Percentiles rank a stretch among this genome's conserved stretches.
phyloP scores from a whole-genome alignment of 179 eudicot species.

The Spergularia azorica region DNA sequence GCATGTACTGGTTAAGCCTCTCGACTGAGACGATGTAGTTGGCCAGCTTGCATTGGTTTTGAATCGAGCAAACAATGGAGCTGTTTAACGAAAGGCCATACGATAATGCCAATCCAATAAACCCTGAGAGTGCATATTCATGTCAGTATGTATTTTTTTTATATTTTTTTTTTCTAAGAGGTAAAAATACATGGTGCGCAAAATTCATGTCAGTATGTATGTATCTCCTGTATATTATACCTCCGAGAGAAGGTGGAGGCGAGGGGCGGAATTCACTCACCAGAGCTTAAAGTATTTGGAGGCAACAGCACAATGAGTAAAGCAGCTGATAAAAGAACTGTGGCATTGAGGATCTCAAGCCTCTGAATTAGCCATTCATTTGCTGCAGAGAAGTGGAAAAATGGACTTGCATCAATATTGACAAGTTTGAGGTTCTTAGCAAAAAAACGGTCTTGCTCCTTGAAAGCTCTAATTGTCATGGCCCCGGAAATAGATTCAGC shows the following conservation, averaged over 20 bases:
- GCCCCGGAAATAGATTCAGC: constrained; percentile 75
- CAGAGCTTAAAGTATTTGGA: constrained; percentile 64
- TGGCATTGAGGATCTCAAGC: constrained; percentile 61
- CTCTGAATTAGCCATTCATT: constrained; percentile 82
- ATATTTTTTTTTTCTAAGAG: too few relatives aligned
- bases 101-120: constrained; percentile 73
- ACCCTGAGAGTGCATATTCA: constrained; percentile 36
- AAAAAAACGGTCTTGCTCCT: constrained; percentile 68
- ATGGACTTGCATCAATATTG: constrained; percentile 69
- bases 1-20: constrained; percentile 76
- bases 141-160: too few relatives aligned
- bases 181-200: too few relatives aligned
- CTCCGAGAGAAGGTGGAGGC: too few relatives aligned
- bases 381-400: constrained; percentile 71
- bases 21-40: constrained; percentile 75
- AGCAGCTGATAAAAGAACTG: constrained; percentile 58
- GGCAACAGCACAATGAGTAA: constrained; percentile 85
- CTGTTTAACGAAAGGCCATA: constrained; percentile 69
- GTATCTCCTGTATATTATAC: background rate
- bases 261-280: constrained; percentile 25
- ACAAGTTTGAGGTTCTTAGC: constrained; percentile 59
- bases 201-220: too few relatives aligned
- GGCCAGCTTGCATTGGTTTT: constrained; percentile 60
- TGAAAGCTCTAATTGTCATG: constrained; percentile 65
- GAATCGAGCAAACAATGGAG: constrained; percentile 53